Base-by-base conservation (phyloP, 768 basidiomycete genomes). In the Rhodotorula babjevae region DNA sequence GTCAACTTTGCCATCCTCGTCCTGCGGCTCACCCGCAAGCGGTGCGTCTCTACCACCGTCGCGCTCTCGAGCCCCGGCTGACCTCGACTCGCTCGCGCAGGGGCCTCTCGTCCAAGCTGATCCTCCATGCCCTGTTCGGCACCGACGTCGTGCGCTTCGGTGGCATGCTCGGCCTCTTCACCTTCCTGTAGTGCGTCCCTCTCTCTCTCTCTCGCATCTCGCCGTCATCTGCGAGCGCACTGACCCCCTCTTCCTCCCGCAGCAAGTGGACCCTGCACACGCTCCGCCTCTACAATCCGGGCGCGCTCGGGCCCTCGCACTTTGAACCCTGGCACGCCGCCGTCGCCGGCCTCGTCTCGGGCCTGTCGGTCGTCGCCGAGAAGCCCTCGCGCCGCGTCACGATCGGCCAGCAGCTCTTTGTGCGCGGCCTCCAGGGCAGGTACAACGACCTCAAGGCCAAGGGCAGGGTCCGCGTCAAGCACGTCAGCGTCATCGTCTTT, bases 401-500 rank as follows among this genome's bases (percentile, higher is more conserved):
- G 27, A 89, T 93, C 73, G 89, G 89, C 0, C 92, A 94, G 77
- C 93, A 94, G 81, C 79, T 93, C 77, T 91, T 95, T 81, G 92
- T 95, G 63, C 87, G 92, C 60, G 93, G 94, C 6, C 83, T 97
- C 14, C 94, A 97, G 80, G 93, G 92, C 3, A 87, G 88, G 1
- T 95, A 90, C 80, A 95, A 94, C 78, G 85, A 87, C 15, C 88
- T 87, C 76, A 87, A 91, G 2, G 84, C 84, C 4, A 86, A 85
- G 75, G 86, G 85, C 44, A 87, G 87, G 44, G 84, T 93, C 57
- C 83, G 82, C 57, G 84, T 97, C 25, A 93, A 93, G 1, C 84
- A 93, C 79, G 94, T 94, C 10, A 90, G 89, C 61, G 85, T 91
- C 1, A 80, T 94, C 15, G 85, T 95, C 18, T 96, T 97, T 77